Conservation (phyloP, 495 filamentous ascomycete species). For the Venustampulla echinocandica region DNA sequence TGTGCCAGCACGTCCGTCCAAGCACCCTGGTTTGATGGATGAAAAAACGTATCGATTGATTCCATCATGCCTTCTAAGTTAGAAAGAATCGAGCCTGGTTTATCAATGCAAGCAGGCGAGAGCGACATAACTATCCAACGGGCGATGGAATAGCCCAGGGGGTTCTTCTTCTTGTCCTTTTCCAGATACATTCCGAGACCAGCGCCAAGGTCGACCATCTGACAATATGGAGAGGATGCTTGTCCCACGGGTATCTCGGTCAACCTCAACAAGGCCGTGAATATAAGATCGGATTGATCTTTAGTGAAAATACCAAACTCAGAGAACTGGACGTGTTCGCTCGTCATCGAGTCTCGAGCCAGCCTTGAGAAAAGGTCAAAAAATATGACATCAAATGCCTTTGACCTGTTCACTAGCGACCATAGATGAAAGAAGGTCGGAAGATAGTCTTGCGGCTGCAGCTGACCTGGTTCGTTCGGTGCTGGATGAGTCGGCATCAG, state of each 20-base stretch:
- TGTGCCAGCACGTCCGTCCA: constrained; percentile 91
- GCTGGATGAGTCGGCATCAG: constrained; percentile 80
- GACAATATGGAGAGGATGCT: constrained; percentile 83
- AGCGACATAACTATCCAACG: constrained; percentile 91
- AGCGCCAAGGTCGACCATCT: constrained; percentile 67
- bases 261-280: constrained; percentile 81
- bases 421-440: constrained; percentile 94
- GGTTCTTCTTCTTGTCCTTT: constrained; percentile 86
- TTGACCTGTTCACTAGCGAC: constrained; percentile 87
- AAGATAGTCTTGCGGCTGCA: constrained; percentile 72
- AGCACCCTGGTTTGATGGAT: constrained; percentile 87
- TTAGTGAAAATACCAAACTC: constrained; percentile 85
- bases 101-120: constrained; percentile 73
- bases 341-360: constrained; percentile 69
- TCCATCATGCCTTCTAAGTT: constrained; percentile 90
- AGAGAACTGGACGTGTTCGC: constrained; percentile 68
- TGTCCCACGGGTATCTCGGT: constrained; percentile 97
- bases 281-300: constrained; percentile 87
- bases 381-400: constrained; percentile 75
- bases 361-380: constrained; percentile 84
- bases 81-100: constrained; percentile 68
- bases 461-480: constrained; percentile 56
- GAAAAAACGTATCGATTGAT: constrained; percentile 97
- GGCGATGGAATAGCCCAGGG: constrained; percentile 84
- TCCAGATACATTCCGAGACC: constrained; percentile 80